These are phyloP conservation scores for Daldinia vernicosa DNA, from an alignment of 495 filamentous ascomycete species.

Conservation along the genomic window DNA sequence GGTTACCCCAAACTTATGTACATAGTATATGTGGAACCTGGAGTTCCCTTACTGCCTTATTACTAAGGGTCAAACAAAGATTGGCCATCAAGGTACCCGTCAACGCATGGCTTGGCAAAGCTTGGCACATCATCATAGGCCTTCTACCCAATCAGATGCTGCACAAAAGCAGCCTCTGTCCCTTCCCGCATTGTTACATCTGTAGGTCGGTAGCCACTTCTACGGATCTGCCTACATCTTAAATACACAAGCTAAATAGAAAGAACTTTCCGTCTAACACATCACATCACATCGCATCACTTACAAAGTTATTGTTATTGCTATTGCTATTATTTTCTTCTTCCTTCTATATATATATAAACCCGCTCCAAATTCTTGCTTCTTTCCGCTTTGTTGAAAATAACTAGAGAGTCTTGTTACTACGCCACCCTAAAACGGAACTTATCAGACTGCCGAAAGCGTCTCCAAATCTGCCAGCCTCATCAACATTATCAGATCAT, in stretches of 20 bases:
- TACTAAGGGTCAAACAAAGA: constrained; percentile 27
- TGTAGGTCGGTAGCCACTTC: constrained; percentile 22
- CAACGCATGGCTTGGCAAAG: constrained; percentile 25
- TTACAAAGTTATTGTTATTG: background rate
- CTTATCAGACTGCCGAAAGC: constrained; percentile 29
- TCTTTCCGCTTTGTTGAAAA: constrained; percentile 9
- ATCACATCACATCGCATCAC: background rate
- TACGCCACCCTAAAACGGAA: constrained; percentile 1
- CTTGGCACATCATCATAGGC: constrained; percentile 35
- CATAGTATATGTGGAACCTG: constrained; percentile 10
- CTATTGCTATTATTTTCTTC: background rate
- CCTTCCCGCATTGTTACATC: constrained; percentile 25
- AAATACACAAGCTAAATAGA: constrained; percentile 24
- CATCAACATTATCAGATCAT: constrained; percentile 7
- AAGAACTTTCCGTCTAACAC: constrained; percentile 26
- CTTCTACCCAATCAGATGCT: constrained; percentile 21
- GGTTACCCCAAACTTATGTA: background rate
- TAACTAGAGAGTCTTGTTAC: background rate
- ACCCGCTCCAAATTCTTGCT: background rate
- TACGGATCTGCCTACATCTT: constrained; percentile 4
- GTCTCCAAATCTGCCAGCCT: constrained; percentile 12
- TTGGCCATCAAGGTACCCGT: constrained; percentile 42
- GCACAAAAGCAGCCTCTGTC: constrained; percentile 6
- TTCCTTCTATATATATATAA: constrained; percentile 15
- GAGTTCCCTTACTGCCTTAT: constrained; percentile 25